These are phyloP conservation scores for Hemisphaericaspora lyxosophila DNA, from an alignment of 1,139 yeast species.

Conservation along the genomic window DNA sequence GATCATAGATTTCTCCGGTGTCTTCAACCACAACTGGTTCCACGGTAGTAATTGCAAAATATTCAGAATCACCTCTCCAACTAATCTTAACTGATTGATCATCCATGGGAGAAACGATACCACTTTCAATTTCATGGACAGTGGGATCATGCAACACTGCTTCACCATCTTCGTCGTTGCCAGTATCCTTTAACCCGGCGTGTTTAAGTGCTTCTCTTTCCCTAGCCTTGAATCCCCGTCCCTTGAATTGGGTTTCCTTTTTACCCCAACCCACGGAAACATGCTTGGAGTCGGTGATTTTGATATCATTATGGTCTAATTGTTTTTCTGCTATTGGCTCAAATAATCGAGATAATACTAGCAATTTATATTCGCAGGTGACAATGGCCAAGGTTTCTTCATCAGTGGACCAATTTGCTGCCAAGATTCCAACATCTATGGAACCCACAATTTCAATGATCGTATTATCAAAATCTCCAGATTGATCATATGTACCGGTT, in stretches of 20 bases:
- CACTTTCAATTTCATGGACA: constrained; percentile 70
- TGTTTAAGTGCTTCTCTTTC: constrained; percentile 71
- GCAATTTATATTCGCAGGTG: constrained; percentile 60
- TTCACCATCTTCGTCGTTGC: constrained; percentile 41
- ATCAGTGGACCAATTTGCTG: constrained; percentile 89
- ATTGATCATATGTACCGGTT: constrained; percentile 56
- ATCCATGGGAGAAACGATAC: constrained; percentile 59
- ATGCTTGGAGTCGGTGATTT: constrained; percentile 65
- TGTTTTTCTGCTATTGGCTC: constrained; percentile 74
- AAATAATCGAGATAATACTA: constrained; percentile 71
- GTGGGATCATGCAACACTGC: constrained; percentile 83
- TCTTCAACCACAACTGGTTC: constrained; percentile 51
- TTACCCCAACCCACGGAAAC: constrained; percentile 99
- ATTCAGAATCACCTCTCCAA: constrained; percentile 97
- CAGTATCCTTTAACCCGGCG: constrained; percentile 48
- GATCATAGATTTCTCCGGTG: constrained; percentile 39
- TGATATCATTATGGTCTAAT: constrained; percentile 62
- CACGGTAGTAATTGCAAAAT: constrained; percentile 64
- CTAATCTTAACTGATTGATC: constrained; percentile 49
- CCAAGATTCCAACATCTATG: constrained; percentile 70
- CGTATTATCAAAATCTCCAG: constrained; percentile 49
- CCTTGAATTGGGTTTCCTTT: constrained; percentile 94
- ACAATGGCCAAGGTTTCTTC: constrained; percentile 79
- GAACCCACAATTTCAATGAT: constrained; percentile 78
- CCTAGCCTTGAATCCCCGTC: constrained; percentile 83